These are phyloP conservation scores for Nemania sp. DNA, from an alignment of 2,329 filamentous ascomycete genomes.

Conservation along the genomic window DNA sequence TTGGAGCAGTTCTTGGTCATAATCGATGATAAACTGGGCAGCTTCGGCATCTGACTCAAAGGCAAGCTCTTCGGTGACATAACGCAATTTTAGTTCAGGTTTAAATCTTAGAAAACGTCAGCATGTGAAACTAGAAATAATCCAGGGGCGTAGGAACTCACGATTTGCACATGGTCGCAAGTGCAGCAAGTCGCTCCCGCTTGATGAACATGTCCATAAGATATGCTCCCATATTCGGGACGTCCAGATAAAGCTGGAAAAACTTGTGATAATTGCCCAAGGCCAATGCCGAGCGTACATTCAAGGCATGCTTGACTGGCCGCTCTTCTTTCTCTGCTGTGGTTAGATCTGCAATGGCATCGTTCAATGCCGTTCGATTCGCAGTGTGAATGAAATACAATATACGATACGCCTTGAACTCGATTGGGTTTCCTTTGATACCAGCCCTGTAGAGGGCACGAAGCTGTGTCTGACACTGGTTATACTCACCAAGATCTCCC, in stretches of 20 bases:
- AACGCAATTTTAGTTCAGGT: constrained; percentile 83
- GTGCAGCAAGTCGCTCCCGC: constrained; percentile 86
- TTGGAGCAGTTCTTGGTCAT: constrained; percentile 75
- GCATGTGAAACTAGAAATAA: constrained; percentile 33
- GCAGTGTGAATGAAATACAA: constrained; percentile 99
- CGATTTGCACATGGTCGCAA: constrained; percentile 94
- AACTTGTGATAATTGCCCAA: constrained; percentile 97
- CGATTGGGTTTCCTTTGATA: constrained; percentile 84
- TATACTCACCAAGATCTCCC: constrained; percentile 99
- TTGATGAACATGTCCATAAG: constrained; percentile 99
- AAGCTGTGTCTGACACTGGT: constrained; percentile 98
- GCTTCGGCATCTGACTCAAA: constrained; percentile 93
- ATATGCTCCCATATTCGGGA: constrained; percentile 96
- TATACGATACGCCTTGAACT: constrained; percentile 99
- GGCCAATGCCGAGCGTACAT: constrained; percentile 88
- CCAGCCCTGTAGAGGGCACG: constrained; percentile 87
- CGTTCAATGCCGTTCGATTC: constrained; percentile 97
- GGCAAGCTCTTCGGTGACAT: constrained; percentile 92
- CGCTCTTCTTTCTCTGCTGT: constrained; percentile 87
- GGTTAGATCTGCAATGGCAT: constrained; percentile 98
- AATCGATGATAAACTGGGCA: constrained; percentile 84
- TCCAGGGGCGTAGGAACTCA: constrained; percentile 57
- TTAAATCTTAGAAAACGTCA: constrained; percentile 76
- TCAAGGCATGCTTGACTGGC: constrained; percentile 86
- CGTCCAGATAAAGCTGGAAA: constrained; percentile 93